A percentile compares a stretch with the other conserved stretches of the same genome.
These are phyloP conservation scores for Eucalyptus globulus DNA, from an alignment of 345 rosid species.

Conservation along the genomic window DNA sequence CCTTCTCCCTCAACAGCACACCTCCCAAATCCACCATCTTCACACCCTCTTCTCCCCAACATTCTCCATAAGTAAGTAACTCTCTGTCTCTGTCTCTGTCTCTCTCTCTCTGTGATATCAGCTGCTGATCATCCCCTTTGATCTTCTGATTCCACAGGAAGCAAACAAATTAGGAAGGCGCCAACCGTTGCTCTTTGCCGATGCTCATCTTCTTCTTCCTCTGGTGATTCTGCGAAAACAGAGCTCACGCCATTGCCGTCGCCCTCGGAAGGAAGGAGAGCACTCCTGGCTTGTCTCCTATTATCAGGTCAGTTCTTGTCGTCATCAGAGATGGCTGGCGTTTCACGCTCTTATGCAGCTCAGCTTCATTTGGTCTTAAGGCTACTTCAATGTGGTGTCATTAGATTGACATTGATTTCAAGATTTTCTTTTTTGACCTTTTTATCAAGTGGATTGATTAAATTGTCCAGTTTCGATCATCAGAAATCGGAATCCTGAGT, in stretches of 20 bases:
- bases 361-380: neutral
- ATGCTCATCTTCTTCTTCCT: slow-evolving; percentile 39
- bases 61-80: neutral
- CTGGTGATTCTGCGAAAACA: slow-evolving; percentile 1
- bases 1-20: slow-evolving; percentile 10
- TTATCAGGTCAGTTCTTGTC: slow-evolving; percentile 26
- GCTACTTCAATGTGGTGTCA: neutral
- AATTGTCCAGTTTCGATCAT: neutral
- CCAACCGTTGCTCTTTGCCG: slow-evolving; percentile 6
- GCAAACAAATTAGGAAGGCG: slow-evolving; percentile 1
- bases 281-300: slow-evolving; percentile 47
- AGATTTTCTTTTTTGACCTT: neutral
- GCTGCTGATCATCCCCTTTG: neutral
- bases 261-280: slow-evolving; percentile 38
- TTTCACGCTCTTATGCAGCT: neutral
- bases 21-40: slow-evolving; percentile 2
- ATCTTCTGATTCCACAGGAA: slow-evolving; percentile 16
- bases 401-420: neutral
- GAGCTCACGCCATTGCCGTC: neutral
- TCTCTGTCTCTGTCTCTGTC: neutral
- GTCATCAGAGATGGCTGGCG: neutral
- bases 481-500: neutral
- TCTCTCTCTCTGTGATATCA: neutral
- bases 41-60: slow-evolving; percentile 4
- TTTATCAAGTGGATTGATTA: neutral